Conservation (phyloP, 768 basidiomycete genomes). For the Suillus spraguei region DNA sequence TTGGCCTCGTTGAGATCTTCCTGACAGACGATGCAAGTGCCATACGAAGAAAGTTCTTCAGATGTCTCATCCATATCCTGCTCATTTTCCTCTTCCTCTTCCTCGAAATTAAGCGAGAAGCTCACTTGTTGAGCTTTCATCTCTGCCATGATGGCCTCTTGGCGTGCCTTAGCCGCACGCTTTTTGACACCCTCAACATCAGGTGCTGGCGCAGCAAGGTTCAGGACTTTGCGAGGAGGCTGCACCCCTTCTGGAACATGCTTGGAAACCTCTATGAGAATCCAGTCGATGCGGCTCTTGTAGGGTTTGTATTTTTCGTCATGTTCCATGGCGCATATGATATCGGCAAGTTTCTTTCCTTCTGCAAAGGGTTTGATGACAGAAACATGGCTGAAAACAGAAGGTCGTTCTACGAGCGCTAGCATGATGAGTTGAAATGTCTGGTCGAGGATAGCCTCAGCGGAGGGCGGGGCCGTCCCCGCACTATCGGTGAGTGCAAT, state of each 20-base stretch:
- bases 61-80: conserved; percentile 47
- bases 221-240: conserved; percentile 46
- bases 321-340: conserved; percentile 77
- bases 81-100: conserved; percentile 70
- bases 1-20: conserved; percentile 78
- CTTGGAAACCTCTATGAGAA: conserved; percentile 60
- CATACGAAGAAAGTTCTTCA: conserved; percentile 61
- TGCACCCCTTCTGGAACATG: conserved; percentile 61
- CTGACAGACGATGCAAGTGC: conserved; percentile 98
- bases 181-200: conserved; percentile 76
- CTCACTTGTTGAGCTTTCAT: conserved; percentile 93
- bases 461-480: conserved; percentile 67
- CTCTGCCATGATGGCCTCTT: conserved; percentile 92
- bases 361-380: conserved; percentile 58
- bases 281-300: conserved; percentile 72
- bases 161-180: conserved; percentile 84
- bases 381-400: conserved; percentile 61
- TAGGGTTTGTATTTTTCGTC: conserved; percentile 78
- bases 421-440: conserved; percentile 86
- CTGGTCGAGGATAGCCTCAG: conserved; percentile 91
- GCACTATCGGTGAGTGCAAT: conserved; percentile 62
- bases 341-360: conserved; percentile 63
- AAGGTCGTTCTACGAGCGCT: conserved; percentile 71
- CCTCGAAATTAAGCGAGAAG: conserved; percentile 79
- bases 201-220: conserved; percentile 36